These are phyloP conservation scores for Colletotrichum scovillei DNA, from an alignment of 2,329 filamentous ascomycete species.

Conservation along the genomic window DNA sequence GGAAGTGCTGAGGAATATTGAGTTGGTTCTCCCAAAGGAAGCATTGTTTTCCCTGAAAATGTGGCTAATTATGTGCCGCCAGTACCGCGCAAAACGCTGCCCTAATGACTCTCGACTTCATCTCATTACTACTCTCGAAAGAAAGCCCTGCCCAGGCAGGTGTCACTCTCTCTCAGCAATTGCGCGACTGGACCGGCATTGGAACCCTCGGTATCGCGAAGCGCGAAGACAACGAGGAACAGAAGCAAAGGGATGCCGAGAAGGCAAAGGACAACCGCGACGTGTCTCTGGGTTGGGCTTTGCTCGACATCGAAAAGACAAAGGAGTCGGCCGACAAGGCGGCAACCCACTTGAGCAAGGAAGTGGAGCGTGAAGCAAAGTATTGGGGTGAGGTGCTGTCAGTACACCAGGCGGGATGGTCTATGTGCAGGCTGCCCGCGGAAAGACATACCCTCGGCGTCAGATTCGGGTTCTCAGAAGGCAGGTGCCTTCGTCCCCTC, in stretches of 20 bases:
- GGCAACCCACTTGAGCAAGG: conserved; percentile 77
- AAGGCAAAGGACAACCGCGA: conserved; percentile 64
- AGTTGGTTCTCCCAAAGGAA: conserved; percentile 54
- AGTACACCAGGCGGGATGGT: conserved; percentile 88
- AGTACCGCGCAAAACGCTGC: conserved; percentile 68
- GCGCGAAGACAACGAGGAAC: conserved; percentile 66
- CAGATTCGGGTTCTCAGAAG: conserved; percentile 88
- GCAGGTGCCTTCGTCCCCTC: conserved; percentile 46
- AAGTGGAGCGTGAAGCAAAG: conserved; percentile 82
- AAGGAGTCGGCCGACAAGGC: conserved; percentile 80
- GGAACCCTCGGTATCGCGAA: conserved; percentile 79
- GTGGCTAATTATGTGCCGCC: conserved; percentile 39
- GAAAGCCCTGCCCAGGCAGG: conserved; percentile 78
- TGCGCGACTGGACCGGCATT: conserved; percentile 78
- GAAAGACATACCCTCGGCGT: conserved; percentile 83
- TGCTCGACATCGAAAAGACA: conserved; percentile 80
- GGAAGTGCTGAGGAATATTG: conserved; percentile 68
- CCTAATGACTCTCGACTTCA: conserved; percentile 80
- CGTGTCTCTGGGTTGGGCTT: conserved; percentile 77
- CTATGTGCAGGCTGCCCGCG: conserved; percentile 80
- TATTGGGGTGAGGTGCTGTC: conserved; percentile 91
- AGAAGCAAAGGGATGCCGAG: conserved; percentile 28
- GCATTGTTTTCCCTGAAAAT: not conserved
- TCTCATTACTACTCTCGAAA: conserved; percentile 87
- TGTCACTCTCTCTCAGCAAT: conserved; percentile 74